Base-by-base conservation (phyloP, 805 yeast genomes). In the Candida verbasci region DNA sequence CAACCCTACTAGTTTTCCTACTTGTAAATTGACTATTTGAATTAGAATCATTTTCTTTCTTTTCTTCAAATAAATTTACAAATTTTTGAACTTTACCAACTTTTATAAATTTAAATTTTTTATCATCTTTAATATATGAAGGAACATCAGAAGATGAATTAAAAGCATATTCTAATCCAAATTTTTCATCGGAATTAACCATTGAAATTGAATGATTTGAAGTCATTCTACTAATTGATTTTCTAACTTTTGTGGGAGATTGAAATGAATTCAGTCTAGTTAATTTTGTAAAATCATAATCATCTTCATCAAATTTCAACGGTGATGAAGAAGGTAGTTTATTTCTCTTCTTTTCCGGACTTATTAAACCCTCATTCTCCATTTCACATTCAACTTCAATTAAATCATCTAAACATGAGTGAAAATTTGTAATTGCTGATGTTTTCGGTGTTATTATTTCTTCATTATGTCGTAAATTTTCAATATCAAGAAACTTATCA, bases 61-160 rank as follows among this genome's bases (percentile, higher is more conserved):
- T 44, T 38, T 66, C 71, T 42, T 67, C 72, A 43, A 66, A 68
- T 46, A 68, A 52, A 44, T 55, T 55, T 9, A 67, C 72, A 44
- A 64, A 66, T 46, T 65, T 65, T 42, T 67, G 72, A 21, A 67
- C 73, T 43, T 68, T 68, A 2, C 72, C 72, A 17, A 68, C 66
- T 46, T 65, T 66, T 40, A 67, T 67, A 43, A 60, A 68, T 44
- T 61, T 64, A 50, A 64, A 67, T 46, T 66, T 68, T 39, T 60
- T 62, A 48, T 65, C 62, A 35, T 62, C 55, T 43, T 64, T 64
- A 34, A 68, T 65, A 44, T 54, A 65, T 9, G 56, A 46, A 6
- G 66, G 68, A 9, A 57, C 67, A 30, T 50, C 35, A 41, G 48
- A 51, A 20, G 46, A 48, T 37, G 49, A 52, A 20, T 47, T 49